Evolutionary conservation across 495 filamentous ascomycete genomes (phyloP).

Genomic region (Extremus antarcticus): DNA sequence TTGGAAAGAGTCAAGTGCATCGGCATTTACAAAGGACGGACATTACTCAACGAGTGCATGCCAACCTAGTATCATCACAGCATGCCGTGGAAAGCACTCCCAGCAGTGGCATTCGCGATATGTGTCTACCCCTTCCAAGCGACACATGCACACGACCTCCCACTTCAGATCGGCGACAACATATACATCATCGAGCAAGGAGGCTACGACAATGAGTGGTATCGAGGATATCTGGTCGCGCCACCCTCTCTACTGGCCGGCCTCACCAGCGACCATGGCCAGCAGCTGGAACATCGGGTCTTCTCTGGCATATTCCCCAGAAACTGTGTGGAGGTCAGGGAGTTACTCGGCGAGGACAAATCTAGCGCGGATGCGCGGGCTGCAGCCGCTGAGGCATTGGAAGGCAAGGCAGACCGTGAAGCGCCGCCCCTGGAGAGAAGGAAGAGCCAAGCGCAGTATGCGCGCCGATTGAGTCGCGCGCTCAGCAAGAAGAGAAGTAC

Average conservation of each 20-base stretch:
- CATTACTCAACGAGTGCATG: background rate
- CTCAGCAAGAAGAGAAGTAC: constrained; percentile 14
- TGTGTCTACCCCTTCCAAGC: constrained; percentile 87
- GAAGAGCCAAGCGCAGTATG: constrained; percentile 18
- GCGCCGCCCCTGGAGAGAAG: constrained; percentile 1
- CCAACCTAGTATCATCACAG: background rate
- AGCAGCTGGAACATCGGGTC: constrained; percentile 86
- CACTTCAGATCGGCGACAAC: constrained; percentile 93
- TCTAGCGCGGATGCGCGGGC: constrained; percentile 1
- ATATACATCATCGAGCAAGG: constrained; percentile 96
- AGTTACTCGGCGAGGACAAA: constrained; percentile 34
- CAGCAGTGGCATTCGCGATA: constrained; percentile 94
- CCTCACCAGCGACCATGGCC: constrained; percentile 80
- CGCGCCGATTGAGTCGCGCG: constrained; percentile 12
- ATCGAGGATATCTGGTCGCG: constrained; percentile 86
- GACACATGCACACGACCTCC: constrained; percentile 79
- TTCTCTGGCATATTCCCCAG: constrained; percentile 95
- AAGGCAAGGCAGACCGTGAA: background rate
- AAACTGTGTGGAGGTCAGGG: constrained; percentile 71
- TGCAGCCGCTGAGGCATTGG: background rate
- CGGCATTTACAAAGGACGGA: too few relatives aligned
- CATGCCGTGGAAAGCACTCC: constrained; percentile 95
- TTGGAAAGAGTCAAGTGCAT: background rate
- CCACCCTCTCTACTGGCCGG: constrained; percentile 88
- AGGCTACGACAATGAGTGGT: constrained; percentile 78